These are phyloP conservation scores for Epichloe festucae DNA, from an alignment of 2,329 filamentous ascomycete genomes.

Conservation along the genomic window DNA sequence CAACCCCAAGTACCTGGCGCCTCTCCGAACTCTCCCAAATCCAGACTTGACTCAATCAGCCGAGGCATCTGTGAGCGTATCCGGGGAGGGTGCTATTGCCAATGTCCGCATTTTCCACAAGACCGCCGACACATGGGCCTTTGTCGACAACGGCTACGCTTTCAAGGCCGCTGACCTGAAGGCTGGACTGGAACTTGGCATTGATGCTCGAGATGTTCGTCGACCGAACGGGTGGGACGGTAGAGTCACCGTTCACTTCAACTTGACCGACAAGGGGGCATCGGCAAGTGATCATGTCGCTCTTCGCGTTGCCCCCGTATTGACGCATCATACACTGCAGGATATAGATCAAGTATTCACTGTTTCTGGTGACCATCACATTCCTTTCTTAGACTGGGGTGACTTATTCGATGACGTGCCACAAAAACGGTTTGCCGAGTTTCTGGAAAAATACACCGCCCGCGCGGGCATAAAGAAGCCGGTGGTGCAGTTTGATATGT, in stretches of 20 bases:
- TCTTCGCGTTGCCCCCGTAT: conserved; percentile 23
- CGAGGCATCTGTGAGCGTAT: conserved; percentile 9
- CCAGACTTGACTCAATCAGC: conserved; percentile 7
- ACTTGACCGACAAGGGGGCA: conserved; percentile 12
- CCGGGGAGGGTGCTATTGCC: neutral
- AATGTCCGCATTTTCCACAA: conserved; percentile 18
- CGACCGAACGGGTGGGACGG: conserved; percentile 16
- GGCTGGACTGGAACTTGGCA: conserved; percentile 20
- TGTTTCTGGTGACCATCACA: neutral
- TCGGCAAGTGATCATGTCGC: conserved; percentile 15
- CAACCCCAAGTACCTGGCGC: conserved; percentile 18
- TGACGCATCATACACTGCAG: conserved; percentile 25
- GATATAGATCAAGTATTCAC: conserved; percentile 15
- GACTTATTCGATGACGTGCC: too few species aligned
- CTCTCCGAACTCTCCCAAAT: conserved; percentile 19
- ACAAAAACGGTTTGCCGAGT: neutral
- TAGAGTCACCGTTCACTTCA: conserved; percentile 15
- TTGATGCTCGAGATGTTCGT: conserved; percentile 21
- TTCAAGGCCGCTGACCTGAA: conserved; percentile 17
- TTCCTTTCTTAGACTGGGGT: too few species aligned
- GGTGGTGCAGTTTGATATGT: neutral
- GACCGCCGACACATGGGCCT: conserved; percentile 12
- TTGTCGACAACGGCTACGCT: conserved; percentile 13
- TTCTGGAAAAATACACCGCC: neutral
- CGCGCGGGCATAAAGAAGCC: conserved; percentile 4